Evolutionary conservation across 176 grass and related monocot species (phyloP).

Genomic region (Hsuehochloa calcarea): DNA sequence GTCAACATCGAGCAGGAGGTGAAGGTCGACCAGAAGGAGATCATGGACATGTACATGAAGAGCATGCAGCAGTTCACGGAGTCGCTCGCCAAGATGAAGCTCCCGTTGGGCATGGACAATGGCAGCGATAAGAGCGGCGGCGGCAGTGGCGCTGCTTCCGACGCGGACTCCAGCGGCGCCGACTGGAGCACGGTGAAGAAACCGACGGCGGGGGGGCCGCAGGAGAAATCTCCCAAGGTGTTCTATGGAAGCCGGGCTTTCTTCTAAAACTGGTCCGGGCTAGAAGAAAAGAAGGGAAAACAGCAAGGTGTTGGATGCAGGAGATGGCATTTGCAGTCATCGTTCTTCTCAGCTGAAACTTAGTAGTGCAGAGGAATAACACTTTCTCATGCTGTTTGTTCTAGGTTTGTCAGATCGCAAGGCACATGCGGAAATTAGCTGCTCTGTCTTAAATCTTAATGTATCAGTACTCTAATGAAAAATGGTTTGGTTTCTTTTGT

Average conservation of each 20-base stretch:
- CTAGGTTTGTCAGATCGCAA: slow-evolving; percentile 44
- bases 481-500: slow-evolving; percentile 29
- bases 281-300: slow-evolving; percentile 14
- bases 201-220: slow-evolving; percentile 20
- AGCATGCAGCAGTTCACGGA: slow-evolving; percentile 99
- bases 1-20: slow-evolving; percentile 81
- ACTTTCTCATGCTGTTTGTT: slow-evolving; percentile 46
- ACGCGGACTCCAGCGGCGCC: slow-evolving; percentile 41
- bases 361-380: slow-evolving; percentile 51
- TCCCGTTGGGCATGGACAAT: slow-evolving; percentile 72
- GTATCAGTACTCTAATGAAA: slow-evolving; percentile 45
- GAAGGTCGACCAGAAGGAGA: slow-evolving; percentile 74
- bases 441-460: slow-evolving; percentile 34
- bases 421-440: slow-evolving; percentile 34
- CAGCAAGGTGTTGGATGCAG: not conserved
- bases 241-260: slow-evolving; percentile 98
- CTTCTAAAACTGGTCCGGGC: slow-evolving; percentile 48
- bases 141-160: slow-evolving; percentile 11
- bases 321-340: slow-evolving; percentile 50
- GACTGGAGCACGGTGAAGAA: slow-evolving; percentile 44
- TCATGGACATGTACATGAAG: slow-evolving; percentile 99
- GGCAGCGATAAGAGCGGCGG: slow-evolving; percentile 25
- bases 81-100: slow-evolving; percentile 94
- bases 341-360: slow-evolving; percentile 41
- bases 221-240: slow-evolving; percentile 81